phyloP scores from a whole-genome alignment of 2,329 filamentous ascomycete genomes.

The Pyrenophora graminea region DNA sequence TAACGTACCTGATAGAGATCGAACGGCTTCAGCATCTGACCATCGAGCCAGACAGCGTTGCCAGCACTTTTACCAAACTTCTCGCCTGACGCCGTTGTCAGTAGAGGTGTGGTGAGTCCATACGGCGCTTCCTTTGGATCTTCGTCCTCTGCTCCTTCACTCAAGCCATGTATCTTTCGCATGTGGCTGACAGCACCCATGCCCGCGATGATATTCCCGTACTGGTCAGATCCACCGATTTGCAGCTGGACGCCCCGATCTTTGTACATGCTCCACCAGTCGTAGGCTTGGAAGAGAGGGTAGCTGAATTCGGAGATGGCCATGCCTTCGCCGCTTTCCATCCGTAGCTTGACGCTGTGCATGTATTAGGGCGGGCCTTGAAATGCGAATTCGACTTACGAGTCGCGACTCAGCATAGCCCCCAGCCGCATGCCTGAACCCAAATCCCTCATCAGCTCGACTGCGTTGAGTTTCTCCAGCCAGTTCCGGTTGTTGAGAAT shows the following conservation, averaged over 20 bases:
- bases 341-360: conserved; percentile 73
- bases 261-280: conserved; percentile 89
- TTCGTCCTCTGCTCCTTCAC: conserved; percentile 26
- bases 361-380: conserved; percentile 15
- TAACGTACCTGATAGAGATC: conserved; percentile 74
- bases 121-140: conserved; percentile 60
- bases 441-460: conserved; percentile 75
- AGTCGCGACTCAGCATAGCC: conserved; percentile 85
- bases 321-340: conserved; percentile 88
- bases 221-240: conserved; percentile 94
- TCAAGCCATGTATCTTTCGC: conserved; percentile 48
- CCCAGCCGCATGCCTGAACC: conserved; percentile 78
- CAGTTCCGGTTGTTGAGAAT: conserved; percentile 83
- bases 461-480: conserved; percentile 72
- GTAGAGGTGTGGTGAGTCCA: conserved; percentile 86
- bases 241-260: conserved; percentile 75
- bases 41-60: conserved; percentile 92
- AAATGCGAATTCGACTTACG: conserved; percentile 59
- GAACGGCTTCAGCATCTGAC: conserved; percentile 76
- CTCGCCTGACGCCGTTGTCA: conserved; percentile 81
- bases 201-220: conserved; percentile 91
- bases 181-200: conserved; percentile 83
- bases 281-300: conserved; percentile 91
- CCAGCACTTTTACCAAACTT: conserved; percentile 96
- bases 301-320: conserved; percentile 93